Evolutionary conservation across 345 rosid genomes (phyloP), one percentile per base, ranked within the genome.

Genomic region (Bruguiera sexangula): DNA sequence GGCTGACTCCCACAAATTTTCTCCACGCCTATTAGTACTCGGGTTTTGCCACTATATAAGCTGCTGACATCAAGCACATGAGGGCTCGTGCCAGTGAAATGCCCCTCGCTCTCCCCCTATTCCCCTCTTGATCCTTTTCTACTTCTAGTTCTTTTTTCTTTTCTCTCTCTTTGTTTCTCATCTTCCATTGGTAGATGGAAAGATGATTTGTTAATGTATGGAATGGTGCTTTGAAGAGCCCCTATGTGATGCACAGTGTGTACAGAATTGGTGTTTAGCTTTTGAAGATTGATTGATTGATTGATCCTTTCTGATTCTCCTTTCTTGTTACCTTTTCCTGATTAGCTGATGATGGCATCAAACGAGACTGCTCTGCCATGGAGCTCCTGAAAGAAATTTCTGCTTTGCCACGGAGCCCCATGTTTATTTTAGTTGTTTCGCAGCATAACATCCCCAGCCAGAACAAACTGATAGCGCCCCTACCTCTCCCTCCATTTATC

Each of bases 1-100:
- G 15, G 26, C 63, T 36, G 67, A 60, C 62, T 72, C 72, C 70
- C 71, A 63, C 62, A 53, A 11, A 3, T 60, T 60, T 69, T 71
- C 53, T 60, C 22, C 37, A 1, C 48, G 57, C 21, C 6, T 16
- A 59, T 59, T 15, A 73, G 66, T 73, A 55, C 71, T 71, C 74
- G 65, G 73, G 62, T 59, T 48, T 63, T 66, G 67, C 21, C 74
- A 58, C 75, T n/a, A 0, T 68, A 48, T 76, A 61, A 69, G 79
- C 65, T 84, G 85, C 78, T 65, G 57, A 82, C 81, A 78, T 68
- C 60, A 79, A 77, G 87, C 79, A 76, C 21, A 66, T 31, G 48
- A 43, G 18, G 16, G 48, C 48, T 43, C 48, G 16, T 11, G 48
- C 48, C 48, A 43, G 16, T 43, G 48, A 43, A 43, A 43, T 43